phyloP scores from a whole-genome alignment of 768 basidiomycete species.

The Trametes maxima region DNA sequence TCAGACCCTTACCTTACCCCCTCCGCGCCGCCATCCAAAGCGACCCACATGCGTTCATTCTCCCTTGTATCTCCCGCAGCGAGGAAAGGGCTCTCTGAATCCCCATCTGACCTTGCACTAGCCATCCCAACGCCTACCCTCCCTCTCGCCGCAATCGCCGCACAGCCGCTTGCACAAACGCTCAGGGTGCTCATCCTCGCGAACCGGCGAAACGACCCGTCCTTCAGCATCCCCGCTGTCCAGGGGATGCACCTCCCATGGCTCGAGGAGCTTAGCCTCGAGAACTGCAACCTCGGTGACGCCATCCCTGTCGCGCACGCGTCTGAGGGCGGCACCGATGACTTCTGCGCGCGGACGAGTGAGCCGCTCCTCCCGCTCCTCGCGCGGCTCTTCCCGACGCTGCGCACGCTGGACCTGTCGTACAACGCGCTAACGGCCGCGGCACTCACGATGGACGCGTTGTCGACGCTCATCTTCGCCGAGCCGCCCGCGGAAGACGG shows the following conservation, averaged over 20 bases:
- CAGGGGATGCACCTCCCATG: slow-evolving; percentile 53
- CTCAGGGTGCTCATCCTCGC: slow-evolving; percentile 60
- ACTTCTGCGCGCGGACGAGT: slow-evolving; percentile 45
- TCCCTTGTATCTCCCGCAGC: slow-evolving; percentile 46
- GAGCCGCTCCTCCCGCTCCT: slow-evolving; percentile 63
- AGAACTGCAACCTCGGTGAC: slow-evolving; percentile 72
- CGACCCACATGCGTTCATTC: slow-evolving; percentile 61
- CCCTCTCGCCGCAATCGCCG: slow-evolving; percentile 62
- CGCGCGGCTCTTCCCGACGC: slow-evolving; percentile 66
- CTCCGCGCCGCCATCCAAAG: slow-evolving; percentile 55
- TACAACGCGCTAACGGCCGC: slow-evolving; percentile 67
- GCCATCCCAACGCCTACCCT: slow-evolving; percentile 68
- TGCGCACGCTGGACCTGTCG: slow-evolving; percentile 73
- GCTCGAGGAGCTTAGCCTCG: slow-evolving; percentile 74
- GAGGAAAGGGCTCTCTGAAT: slow-evolving; percentile 7
- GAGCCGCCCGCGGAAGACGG: slow-evolving; percentile 17
- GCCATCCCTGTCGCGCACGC: slow-evolving; percentile 49
- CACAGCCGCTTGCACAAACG: slow-evolving; percentile 60
- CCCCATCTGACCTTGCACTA: slow-evolving; percentile 33
- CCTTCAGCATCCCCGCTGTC: slow-evolving; percentile 54
- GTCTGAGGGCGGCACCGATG: slow-evolving; percentile 25
- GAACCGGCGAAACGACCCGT: slow-evolving; percentile 68
- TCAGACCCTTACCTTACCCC: slow-evolving; percentile 68
- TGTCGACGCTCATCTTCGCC: slow-evolving; percentile 56
- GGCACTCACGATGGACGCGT: slow-evolving; percentile 49